Conservation (phyloP, 495 filamentous ascomycete genomes). For the Aspergillus coremiiformis region DNA sequence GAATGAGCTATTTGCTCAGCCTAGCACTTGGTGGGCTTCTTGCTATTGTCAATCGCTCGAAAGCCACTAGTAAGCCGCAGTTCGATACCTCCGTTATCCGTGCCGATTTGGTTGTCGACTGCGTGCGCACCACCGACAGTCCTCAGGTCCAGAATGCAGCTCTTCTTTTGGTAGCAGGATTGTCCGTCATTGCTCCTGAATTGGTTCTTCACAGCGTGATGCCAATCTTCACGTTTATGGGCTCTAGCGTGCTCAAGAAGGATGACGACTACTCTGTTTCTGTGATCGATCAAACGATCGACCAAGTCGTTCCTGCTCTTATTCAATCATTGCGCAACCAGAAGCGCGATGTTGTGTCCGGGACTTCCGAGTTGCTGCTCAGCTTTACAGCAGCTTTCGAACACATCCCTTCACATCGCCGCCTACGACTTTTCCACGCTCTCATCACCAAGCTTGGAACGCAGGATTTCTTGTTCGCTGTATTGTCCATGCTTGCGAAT, state of each 20-base stretch:
- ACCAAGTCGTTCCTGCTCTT: slow-evolving; percentile 83
- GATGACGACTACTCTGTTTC: slow-evolving; percentile 93
- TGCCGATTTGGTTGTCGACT: slow-evolving; percentile 82
- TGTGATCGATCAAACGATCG: slow-evolving; percentile 78
- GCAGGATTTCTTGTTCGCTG: slow-evolving; percentile 58
- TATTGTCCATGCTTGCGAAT: slow-evolving; percentile 41
- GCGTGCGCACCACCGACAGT: slow-evolving; percentile 78
- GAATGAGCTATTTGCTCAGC: slow-evolving; percentile 79
- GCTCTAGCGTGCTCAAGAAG: slow-evolving; percentile 75
- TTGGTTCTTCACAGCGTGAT: slow-evolving; percentile 91
- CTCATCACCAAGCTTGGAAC: slow-evolving; percentile 73
- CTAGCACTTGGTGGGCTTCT: slow-evolving; percentile 68
- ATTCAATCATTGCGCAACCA: slow-evolving; percentile 74
- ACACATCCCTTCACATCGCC: slow-evolving; percentile 81
- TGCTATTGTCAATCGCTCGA: slow-evolving; percentile 68
- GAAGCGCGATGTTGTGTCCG: slow-evolving; percentile 66
- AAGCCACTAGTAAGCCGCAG: slow-evolving; percentile 49
- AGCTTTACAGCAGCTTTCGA: slow-evolving; percentile 94
- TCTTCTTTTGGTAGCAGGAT: slow-evolving; percentile 73
- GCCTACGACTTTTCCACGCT: slow-evolving; percentile 70
- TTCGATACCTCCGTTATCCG: slow-evolving; percentile 69
- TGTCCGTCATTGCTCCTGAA: slow-evolving; percentile 80
- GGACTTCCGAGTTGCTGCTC: slow-evolving; percentile 75
- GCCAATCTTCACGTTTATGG: slow-evolving; percentile 99
- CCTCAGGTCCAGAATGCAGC: slow-evolving; percentile 88